Conservation (phyloP, 352 stramenopile genomes). For the Globisporangium parvum region DNA sequence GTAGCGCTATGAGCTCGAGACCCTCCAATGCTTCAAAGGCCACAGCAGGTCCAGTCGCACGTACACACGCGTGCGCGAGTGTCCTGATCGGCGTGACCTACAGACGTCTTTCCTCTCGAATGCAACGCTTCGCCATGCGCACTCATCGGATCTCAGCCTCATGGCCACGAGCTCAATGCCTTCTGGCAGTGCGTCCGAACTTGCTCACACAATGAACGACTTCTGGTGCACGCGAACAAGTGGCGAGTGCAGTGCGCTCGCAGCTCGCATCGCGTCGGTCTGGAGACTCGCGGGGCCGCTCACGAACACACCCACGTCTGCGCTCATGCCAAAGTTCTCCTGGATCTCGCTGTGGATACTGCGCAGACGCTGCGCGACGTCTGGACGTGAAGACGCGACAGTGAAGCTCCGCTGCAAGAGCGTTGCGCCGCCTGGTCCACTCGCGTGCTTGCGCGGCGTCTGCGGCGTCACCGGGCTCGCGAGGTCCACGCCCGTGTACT, state of each 20-base stretch:
- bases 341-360: slow-evolving; percentile 40
- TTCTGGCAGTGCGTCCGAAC: neutral
- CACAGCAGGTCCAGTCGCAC: no score
- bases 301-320: slow-evolving; percentile 35
- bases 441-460: slow-evolving; percentile 29
- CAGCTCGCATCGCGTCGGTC: slow-evolving; percentile 20
- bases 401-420: slow-evolving; percentile 20
- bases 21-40: no score
- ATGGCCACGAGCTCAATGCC: no score
- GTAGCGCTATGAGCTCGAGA: no score
- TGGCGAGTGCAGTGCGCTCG: slow-evolving; percentile 25
- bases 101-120: no score
- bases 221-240: slow-evolving; percentile 37
- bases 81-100: no score
- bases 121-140: no score
- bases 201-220: slow-evolving; percentile 36
- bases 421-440: neutral
- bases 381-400: slow-evolving; percentile 32
- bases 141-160: no score
- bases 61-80: no score
- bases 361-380: slow-evolving; percentile 24
- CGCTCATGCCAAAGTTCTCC: slow-evolving; percentile 38
- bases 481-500: slow-evolving; percentile 27
- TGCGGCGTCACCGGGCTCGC: slow-evolving; percentile 24
- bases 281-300: slow-evolving; percentile 39